Percentiles rank a stretch among this genome's conserved stretches.
phyloP scores from a whole-genome alignment of 257 asterid species.

The Petrea volubilis region DNA sequence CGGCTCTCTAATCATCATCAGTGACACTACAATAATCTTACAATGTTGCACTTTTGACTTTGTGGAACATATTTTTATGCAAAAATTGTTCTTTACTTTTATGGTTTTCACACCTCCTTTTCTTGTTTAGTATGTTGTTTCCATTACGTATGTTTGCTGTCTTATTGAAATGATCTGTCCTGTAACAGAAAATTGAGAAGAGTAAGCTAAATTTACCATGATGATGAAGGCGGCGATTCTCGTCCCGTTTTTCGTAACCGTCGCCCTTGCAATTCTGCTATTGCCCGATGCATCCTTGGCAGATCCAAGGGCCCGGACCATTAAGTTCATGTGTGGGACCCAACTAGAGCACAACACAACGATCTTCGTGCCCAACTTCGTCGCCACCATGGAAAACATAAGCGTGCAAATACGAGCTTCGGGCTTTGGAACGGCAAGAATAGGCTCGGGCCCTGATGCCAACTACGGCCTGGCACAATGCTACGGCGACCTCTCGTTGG shows the following conservation, averaged over 20 bases:
- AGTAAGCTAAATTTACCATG: not conserved
- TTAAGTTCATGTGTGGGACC: constrained; percentile 47
- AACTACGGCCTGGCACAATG: constrained; percentile 70
- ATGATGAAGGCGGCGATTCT: constrained; percentile 32
- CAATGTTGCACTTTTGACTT: constrained; percentile 15
- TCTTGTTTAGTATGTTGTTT: not conserved
- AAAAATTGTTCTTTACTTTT: not conserved
- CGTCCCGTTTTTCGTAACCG: not conserved
- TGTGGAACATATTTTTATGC: not conserved
- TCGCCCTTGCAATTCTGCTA: constrained; percentile 31
- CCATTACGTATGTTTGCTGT: too few species aligned
- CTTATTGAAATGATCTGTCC: not conserved
- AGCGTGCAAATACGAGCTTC: constrained; percentile 54
- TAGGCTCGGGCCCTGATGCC: constrained; percentile 59
- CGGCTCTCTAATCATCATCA: constrained; percentile 1
- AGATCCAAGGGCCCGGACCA: constrained; percentile 61
- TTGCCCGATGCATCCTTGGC: constrained; percentile 41
- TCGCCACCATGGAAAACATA: constrained; percentile 66
- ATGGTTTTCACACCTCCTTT: constrained; percentile 20
- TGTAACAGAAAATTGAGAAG: constrained; percentile 4
- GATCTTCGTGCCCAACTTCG: constrained; percentile 56
- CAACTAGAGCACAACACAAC: constrained; percentile 56
- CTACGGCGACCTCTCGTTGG: constrained; percentile 80
- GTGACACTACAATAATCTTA: not conserved
- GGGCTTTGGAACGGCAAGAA: constrained; percentile 53